phyloP scores from a whole-genome alignment of 805 yeast species.

The Kuraishia ogatae region DNA sequence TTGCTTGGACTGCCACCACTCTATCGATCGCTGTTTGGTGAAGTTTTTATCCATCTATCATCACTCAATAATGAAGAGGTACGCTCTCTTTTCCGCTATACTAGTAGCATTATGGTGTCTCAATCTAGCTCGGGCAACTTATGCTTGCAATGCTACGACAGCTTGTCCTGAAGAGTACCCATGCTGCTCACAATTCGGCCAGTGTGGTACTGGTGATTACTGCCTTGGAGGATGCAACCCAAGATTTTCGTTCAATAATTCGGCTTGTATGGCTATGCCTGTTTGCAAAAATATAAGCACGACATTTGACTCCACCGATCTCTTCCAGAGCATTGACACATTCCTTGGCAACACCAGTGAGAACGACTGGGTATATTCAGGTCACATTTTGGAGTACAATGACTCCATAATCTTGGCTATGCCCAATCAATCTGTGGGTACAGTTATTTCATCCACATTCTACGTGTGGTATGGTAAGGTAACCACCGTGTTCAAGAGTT shows the following conservation, averaged over 20 bases:
- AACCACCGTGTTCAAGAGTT: slow-evolving; percentile 58
- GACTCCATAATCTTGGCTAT: slow-evolving; percentile 60
- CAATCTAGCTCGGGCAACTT: neutral
- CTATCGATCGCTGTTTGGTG: too few relatives aligned
- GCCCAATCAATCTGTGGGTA: slow-evolving; percentile 70
- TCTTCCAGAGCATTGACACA: slow-evolving; percentile 13
- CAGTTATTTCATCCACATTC: slow-evolving; percentile 71
- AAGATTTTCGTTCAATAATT: slow-evolving; percentile 48
- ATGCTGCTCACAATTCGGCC: slow-evolving; percentile 75
- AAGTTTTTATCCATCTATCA: too few relatives aligned
- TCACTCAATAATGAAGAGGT: neutral
- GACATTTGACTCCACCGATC: slow-evolving; percentile 26
- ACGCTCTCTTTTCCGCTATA: neutral
- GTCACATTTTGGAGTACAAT: slow-evolving; percentile 45
- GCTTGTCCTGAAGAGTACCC: slow-evolving; percentile 75
- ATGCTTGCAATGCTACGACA: slow-evolving; percentile 39
- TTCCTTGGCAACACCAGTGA: slow-evolving; percentile 61
- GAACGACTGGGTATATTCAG: slow-evolving; percentile 64
- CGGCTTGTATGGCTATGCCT: slow-evolving; percentile 85
- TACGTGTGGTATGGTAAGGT: slow-evolving; percentile 87
- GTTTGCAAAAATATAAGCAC: slow-evolving; percentile 46
- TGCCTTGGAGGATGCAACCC: slow-evolving; percentile 91
- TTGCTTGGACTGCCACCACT: too few relatives aligned
- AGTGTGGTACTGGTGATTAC: slow-evolving; percentile 28
- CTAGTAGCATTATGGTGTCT: neutral